phyloP scores from a whole-genome alignment of 106 monocot species.

The Dendrobium officinale region DNA sequence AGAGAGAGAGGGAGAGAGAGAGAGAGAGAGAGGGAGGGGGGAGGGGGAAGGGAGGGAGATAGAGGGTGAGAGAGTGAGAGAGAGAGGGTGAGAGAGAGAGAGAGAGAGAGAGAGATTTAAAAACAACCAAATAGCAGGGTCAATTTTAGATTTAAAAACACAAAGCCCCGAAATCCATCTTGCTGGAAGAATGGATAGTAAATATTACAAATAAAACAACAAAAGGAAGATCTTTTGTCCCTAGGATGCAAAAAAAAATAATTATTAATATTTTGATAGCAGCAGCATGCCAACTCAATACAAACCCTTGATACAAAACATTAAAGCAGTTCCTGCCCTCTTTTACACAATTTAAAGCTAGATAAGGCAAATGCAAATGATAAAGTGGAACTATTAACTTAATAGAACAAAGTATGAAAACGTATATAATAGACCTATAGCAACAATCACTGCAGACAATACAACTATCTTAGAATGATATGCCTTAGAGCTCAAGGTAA shows the following conservation, averaged over 20 bases:
- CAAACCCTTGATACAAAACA: neutral
- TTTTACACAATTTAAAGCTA: neutral
- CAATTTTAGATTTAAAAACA: too few relatives aligned
- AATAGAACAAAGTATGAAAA: neutral
- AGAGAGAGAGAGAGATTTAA: too few relatives aligned
- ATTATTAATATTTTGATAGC: neutral
- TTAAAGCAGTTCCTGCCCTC: neutral
- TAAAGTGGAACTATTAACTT: neutral
- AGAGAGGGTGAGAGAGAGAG: too few relatives aligned
- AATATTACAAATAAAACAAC: too few relatives aligned
- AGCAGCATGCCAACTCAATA: neutral
- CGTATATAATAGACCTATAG: neutral
- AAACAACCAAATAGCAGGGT: too few relatives aligned
- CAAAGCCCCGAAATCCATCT: too few relatives aligned
- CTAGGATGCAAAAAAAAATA: neutral
- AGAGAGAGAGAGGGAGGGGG: too few relatives aligned
- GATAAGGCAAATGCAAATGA: neutral
- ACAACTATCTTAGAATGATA: neutral
- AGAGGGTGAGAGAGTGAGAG: too few relatives aligned
- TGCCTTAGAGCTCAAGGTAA: neutral
- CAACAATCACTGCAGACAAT: neutral
- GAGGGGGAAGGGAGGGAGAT: too few relatives aligned
- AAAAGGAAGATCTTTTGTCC: too few relatives aligned
- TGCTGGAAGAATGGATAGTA: too few relatives aligned
- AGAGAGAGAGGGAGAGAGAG: too few relatives aligned